Evolutionary conservation across 768 basidiomycete species (phyloP).

Genomic region (Chalciporus sphaerocephalus): DNA sequence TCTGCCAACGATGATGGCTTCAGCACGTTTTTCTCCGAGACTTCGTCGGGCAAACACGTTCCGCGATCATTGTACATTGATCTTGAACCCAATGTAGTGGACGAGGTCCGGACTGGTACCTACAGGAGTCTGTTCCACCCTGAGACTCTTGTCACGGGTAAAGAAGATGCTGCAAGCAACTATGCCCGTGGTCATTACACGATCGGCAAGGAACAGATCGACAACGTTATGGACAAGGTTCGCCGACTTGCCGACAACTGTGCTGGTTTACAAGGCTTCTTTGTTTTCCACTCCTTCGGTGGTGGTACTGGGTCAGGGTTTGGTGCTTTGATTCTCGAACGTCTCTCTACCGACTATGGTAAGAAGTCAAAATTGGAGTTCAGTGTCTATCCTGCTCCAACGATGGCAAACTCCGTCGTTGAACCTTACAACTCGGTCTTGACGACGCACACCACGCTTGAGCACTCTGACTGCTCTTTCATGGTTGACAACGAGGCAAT

Average conservation of each 20-base stretch:
- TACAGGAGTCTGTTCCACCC: conserved; percentile 99
- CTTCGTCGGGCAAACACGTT: conserved; percentile 92
- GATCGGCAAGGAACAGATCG: conserved; percentile 96
- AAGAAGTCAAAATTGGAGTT: conserved; percentile 99
- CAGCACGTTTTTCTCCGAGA: conserved; percentile 99
- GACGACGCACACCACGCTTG: conserved; percentile 96
- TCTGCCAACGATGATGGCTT: conserved; percentile 84
- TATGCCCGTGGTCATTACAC: conserved; percentile 99
- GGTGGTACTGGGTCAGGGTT: conserved; percentile 99
- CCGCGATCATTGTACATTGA: conserved; percentile 97
- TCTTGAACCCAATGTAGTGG: conserved; percentile 95
- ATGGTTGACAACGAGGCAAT: conserved; percentile 94
- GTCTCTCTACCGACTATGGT: conserved; percentile 94
- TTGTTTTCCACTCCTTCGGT: conserved; percentile 99
- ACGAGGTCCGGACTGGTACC: conserved; percentile 92
- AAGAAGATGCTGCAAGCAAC: conserved; percentile 99
- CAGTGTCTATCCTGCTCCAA: conserved; percentile 92
- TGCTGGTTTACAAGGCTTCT: conserved; percentile 95
- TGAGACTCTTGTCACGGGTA: conserved; percentile 96
- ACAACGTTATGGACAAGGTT: conserved; percentile 92
- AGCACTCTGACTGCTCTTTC: conserved; percentile 99
- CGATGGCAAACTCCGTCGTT: conserved; percentile 90
- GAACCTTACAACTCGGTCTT: conserved; percentile 98
- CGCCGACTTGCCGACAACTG: conserved; percentile 96
- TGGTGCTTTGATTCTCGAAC: conserved; percentile 92